Conservation (phyloP, 768 basidiomycete species). For the Boletus rubropictus region DNA sequence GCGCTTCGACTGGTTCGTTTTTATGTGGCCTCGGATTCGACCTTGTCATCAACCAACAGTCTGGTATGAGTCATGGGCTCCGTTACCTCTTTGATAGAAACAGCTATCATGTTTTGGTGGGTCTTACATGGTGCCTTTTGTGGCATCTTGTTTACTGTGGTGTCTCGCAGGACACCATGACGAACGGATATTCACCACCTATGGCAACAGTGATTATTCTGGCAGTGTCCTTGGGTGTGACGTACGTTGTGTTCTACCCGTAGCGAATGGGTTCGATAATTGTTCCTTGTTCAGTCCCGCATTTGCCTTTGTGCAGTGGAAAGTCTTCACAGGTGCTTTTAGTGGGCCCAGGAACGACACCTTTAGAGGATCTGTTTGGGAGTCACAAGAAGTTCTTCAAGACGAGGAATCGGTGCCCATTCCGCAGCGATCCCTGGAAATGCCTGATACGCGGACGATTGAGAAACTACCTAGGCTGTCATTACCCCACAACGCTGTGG, state of each 20-base stretch:
- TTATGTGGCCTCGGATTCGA: conserved; percentile 51
- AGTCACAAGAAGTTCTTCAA: conserved; percentile 17
- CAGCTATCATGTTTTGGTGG: conserved; percentile 47
- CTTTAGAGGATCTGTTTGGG: conserved; percentile 22
- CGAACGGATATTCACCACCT: conserved; percentile 46
- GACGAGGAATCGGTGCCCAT: conserved; percentile 17
- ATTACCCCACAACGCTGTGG: conserved; percentile 5
- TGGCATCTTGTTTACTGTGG: background rate
- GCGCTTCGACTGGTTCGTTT: conserved; percentile 59
- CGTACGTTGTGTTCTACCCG: conserved; percentile 36
- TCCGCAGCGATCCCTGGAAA: conserved; percentile 9
- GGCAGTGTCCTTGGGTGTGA: conserved; percentile 47
- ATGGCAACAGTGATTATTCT: conserved; percentile 46
- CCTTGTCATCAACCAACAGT: conserved; percentile 50
- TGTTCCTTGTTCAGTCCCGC: conserved; percentile 36
- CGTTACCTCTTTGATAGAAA: conserved; percentile 62
- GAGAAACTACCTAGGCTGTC: conserved; percentile 14
- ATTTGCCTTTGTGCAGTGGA: conserved; percentile 51
- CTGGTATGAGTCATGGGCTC: conserved; percentile 58
- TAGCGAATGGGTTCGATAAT: background rate
- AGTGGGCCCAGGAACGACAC: conserved; percentile 25
- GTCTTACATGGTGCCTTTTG: conserved; percentile 16
- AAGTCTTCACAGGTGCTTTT: conserved; percentile 47
- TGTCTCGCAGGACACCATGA: conserved; percentile 40
- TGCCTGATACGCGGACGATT: conserved; percentile 15